Conservation (phyloP, 2,329 filamentous ascomycete genomes). For the Daldinia eschscholtzii region DNA sequence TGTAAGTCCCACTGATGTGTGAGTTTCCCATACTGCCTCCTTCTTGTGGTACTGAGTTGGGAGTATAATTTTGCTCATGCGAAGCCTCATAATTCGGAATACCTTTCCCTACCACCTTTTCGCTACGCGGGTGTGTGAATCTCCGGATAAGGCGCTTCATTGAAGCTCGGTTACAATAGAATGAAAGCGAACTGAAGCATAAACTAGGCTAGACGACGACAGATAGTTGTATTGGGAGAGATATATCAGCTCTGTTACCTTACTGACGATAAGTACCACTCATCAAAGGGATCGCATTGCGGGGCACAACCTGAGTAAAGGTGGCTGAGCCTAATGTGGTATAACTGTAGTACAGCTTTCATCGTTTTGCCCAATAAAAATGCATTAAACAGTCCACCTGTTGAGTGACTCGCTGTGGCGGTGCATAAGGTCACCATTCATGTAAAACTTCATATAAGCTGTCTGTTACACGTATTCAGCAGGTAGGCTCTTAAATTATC, state of each 20-base stretch:
- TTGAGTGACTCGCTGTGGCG: not conserved
- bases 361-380: not conserved
- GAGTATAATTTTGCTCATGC: not conserved
- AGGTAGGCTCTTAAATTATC: not conserved
- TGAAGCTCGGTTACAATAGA: not conserved
- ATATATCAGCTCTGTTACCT: not conserved
- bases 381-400: not conserved
- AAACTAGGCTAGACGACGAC: not conserved
- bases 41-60: not conserved
- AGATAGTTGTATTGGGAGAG: slow-evolving; percentile 1
- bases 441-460: too few relatives aligned
- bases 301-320: not conserved
- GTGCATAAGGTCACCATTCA: not conserved
- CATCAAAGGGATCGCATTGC: slow-evolving; percentile 5
- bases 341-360: slow-evolving; percentile 5
- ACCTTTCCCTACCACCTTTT: not conserved
- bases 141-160: slow-evolving; percentile 5
- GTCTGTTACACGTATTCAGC: too few relatives aligned
- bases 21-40: not conserved
- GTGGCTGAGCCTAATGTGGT: slow-evolving; percentile 8
- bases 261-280: not conserved
- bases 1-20: not conserved
- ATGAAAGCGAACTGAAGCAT: not conserved
- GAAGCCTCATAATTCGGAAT: slow-evolving; percentile 1
- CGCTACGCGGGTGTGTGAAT: slow-evolving; percentile 1